These are phyloP conservation scores for Aspergillus bombycis DNA, from an alignment of 2,329 filamentous ascomycete genomes.

Conservation along the genomic window DNA sequence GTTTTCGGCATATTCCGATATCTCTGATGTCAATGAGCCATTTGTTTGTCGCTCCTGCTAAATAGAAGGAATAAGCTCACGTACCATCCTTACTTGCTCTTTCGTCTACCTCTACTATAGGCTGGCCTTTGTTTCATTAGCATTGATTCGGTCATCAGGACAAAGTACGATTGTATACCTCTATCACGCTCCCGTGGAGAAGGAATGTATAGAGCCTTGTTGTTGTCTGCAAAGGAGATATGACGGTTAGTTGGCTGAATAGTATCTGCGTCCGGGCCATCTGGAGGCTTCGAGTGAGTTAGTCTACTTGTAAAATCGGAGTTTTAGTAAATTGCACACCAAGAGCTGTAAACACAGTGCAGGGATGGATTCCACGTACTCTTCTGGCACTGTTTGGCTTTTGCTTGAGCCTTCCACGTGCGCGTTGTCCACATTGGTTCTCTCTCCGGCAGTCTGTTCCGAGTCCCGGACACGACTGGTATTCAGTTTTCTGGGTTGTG, in stretches of 20 bases:
- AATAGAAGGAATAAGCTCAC: background rate
- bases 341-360: background rate
- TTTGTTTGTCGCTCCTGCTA: background rate
- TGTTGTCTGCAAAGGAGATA: constrained; percentile 20
- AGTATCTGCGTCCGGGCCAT: background rate
- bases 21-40: background rate
- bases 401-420: background rate
- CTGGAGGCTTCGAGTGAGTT: background rate
- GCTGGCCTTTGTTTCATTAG: constrained; percentile 24
- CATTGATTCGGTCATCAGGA: background rate
- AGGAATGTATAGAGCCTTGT: constrained; percentile 31
- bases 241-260: background rate
- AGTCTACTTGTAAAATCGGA: background rate
- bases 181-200: constrained; percentile 27
- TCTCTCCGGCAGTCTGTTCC: background rate
- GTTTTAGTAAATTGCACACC: background rate
- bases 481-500: background rate
- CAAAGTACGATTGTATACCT: constrained; percentile 15
- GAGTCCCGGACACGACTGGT: background rate
- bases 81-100: constrained; percentile 17
- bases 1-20: constrained; percentile 11
- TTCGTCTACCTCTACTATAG: constrained; percentile 30
- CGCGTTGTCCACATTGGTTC: background rate
- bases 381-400: background rate
- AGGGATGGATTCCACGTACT: background rate